Evolutionary conservation across 2,329 filamentous ascomycete genomes (phyloP).

Genomic region (Didymella lethalis): DNA sequence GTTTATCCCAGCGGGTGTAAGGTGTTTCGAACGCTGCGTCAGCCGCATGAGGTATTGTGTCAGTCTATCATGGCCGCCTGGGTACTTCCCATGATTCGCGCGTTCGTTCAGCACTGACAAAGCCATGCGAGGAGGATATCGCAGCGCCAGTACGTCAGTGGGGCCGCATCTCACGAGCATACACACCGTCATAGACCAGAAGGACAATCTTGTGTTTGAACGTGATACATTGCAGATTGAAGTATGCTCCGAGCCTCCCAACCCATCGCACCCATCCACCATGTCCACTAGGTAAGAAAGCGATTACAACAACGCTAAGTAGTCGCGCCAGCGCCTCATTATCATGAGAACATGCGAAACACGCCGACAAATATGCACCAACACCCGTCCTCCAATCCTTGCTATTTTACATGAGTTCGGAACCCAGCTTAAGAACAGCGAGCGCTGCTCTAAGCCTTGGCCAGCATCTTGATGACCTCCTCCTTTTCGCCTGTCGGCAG

Average conservation of each 20-base stretch:
- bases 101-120: too few relatives aligned
- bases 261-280: conserved; percentile 2
- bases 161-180: too few relatives aligned
- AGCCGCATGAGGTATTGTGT: too few relatives aligned
- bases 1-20: too few relatives aligned
- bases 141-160: not conserved
- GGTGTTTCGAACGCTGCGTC: too few relatives aligned
- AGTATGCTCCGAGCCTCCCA: conserved; percentile 18
- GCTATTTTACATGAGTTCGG: conserved; percentile 10
- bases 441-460: conserved; percentile 47
- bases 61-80: too few relatives aligned
- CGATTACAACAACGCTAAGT: conserved; percentile 15
- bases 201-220: not conserved
- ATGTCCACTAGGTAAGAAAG: conserved; percentile 6
- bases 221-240: conserved; percentile 5
- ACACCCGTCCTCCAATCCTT: not conserved
- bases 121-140: too few relatives aligned
- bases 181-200: not conserved
- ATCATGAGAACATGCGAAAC: conserved; percentile 1
- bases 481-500: conserved; percentile 90
- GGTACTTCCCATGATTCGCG: too few relatives aligned
- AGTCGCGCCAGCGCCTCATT: not conserved
- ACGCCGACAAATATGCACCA: conserved; percentile 17
- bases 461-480: conserved; percentile 70
- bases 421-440: not conserved